Conservation (phyloP, 1,284 basidiomycete genomes). For the Pseudozyma thailandica region DNA sequence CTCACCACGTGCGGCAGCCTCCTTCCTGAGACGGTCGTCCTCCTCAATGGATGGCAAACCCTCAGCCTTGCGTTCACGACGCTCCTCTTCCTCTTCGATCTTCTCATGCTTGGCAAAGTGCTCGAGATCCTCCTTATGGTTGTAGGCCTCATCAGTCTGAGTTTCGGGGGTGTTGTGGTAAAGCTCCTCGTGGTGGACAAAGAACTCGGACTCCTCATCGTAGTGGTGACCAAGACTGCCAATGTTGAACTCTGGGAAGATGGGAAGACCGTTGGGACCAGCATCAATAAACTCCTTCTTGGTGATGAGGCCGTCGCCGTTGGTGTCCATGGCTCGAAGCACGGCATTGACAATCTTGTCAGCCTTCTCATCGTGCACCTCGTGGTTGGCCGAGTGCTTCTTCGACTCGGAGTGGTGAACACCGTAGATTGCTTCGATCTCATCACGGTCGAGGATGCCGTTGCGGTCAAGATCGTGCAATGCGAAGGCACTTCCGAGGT, state of each 20-base stretch:
- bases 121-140: constrained; percentile 79
- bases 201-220: constrained; percentile 68
- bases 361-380: constrained; percentile 85
- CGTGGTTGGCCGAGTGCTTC: constrained; percentile 81
- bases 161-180: constrained; percentile 95
- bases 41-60: constrained; percentile 74
- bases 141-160: constrained; percentile 93
- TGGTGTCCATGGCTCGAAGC: constrained; percentile 79
- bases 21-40: constrained; percentile 52
- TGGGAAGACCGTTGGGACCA: constrained; percentile 81
- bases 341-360: constrained; percentile 82
- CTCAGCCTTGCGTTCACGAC: constrained; percentile 81
- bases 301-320: constrained; percentile 81
- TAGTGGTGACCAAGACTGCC: constrained; percentile 87
- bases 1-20: constrained; percentile 55
- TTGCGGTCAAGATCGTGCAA: constrained; percentile 86
- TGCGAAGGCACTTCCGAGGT: constrained; percentile 73
- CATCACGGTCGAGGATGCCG: constrained; percentile 68
- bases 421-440: constrained; percentile 73
- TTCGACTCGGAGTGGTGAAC: constrained; percentile 93
- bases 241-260: constrained; percentile 74
- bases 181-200: constrained; percentile 74
- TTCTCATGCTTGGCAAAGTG: constrained; percentile 87
- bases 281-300: constrained; percentile 82
- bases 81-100: constrained; percentile 87